Base-by-base conservation (phyloP, 768 basidiomycete species). In the Kondoa subrosea region DNA sequence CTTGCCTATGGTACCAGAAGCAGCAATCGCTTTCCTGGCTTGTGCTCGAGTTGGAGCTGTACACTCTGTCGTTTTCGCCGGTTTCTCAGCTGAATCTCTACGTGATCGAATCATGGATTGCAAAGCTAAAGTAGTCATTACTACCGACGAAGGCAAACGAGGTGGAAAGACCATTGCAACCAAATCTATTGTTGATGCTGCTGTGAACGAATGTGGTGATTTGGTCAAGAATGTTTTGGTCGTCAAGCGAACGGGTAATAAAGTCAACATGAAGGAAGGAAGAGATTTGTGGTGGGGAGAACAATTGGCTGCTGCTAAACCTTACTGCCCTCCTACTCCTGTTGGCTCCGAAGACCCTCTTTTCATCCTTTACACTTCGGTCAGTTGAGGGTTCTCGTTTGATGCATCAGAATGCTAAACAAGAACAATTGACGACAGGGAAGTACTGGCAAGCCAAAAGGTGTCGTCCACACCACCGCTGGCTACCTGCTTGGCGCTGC, bases 221-320 rank as follows among this genome's bases (percentile, higher is more conserved):
- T 74, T 79, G 2, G 91, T 96, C 68, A 86, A 95, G 77, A 87
- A 97, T 70, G 89, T 92, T 34, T 80, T 99, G 64, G 91, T 99
- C 2, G 81, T 96, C 63, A 82, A 82, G 77, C 82, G 93, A 66
- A 97, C 93, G 0, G 93, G 93, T 1, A 86, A 82, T 67, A 78
- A 84, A 67, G 85, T 95, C 21, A 80, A 85, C 1, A 89, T 87
- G 86, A 86, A 84, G 1, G 80, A 83, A 70, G 91, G 89, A 1
- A 80, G 92, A 57, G 93, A 99, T 76, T 81, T 83, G 72, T 96
- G 93, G 93, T 97, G 92, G 92, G 86, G 96, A 74, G 91, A 96
- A 78, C 90, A 91, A 79, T 81, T 82, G 30, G 83, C 81, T 26
- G 88, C 85, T 77, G 91, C 95, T 17, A 84, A 88, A 21, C 83